phyloP scores from a whole-genome alignment of 1,284 basidiomycete species.

The Kwoniella shivajii region DNA sequence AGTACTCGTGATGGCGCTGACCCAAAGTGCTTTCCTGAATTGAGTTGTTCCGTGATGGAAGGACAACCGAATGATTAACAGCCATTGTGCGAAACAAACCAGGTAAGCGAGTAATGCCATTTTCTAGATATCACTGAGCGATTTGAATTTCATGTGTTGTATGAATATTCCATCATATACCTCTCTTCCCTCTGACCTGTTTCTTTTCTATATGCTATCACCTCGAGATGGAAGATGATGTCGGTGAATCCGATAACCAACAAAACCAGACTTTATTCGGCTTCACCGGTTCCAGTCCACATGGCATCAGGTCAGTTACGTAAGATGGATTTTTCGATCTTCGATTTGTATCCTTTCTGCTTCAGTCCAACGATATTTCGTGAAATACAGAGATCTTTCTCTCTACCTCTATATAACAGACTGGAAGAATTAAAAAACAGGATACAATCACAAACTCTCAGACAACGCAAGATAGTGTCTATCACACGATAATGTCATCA shows the following conservation, averaged over 20 bases:
- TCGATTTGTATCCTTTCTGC: neutral
- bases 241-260: no score
- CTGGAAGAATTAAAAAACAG: neutral
- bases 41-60: neutral
- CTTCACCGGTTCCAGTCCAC: no score
- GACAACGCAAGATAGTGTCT: neutral
- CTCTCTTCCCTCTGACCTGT: no score
- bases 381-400: neutral
- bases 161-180: neutral
- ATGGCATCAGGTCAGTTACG: no score
- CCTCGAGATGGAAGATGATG: no score
- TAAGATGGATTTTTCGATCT: no score
- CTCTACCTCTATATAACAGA: neutral
- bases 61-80: neutral
- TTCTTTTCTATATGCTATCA: no score
- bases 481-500: neutral
- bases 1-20: neutral
- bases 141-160: neutral
- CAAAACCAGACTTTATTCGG: no score
- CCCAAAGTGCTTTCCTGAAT: neutral
- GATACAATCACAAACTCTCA: neutral
- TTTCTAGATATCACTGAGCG: neutral
- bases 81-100: neutral
- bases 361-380: neutral
- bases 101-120: neutral